Evolutionary conservation across 352 stramenopile species (phyloP).

Genomic region (Pythium vanterpoolii): DNA sequence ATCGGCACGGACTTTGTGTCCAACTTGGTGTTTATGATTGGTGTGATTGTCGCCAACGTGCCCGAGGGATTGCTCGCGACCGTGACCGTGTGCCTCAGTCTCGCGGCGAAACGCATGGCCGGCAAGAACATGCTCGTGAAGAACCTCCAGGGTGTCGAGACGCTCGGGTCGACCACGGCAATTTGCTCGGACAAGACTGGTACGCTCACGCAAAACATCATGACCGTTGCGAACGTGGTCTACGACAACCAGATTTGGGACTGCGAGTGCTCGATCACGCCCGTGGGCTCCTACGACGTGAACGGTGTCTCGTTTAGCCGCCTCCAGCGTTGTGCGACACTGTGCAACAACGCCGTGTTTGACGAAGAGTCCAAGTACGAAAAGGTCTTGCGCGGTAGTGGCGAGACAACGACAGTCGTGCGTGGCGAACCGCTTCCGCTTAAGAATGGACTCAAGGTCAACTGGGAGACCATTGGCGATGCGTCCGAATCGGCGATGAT

Average conservation of each 20-base stretch:
- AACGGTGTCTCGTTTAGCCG: constrained; percentile 45
- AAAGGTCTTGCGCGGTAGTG: constrained; percentile 26
- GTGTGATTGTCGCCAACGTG: constrained; percentile 91
- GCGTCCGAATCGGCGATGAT: constrained; percentile 84
- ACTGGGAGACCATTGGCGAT: constrained; percentile 72
- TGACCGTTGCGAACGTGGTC: constrained; percentile 84
- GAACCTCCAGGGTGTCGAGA: constrained; percentile 92
- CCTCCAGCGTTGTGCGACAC: constrained; percentile 80
- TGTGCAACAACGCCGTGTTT: constrained; percentile 91
- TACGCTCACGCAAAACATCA: constrained; percentile 87
- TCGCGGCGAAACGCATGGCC: constrained; percentile 88
- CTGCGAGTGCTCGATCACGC: constrained; percentile 72
- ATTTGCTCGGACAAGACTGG: constrained; percentile 94
- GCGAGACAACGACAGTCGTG: constrained; percentile 9
- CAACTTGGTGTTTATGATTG: constrained; percentile 88
- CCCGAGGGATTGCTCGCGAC: constrained; percentile 90
- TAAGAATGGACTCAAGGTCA: constrained; percentile 36
- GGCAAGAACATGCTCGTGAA: constrained; percentile 93
- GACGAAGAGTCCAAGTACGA: constrained; percentile 76
- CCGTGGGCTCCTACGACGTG: constrained; percentile 50
- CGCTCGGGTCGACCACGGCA: constrained; percentile 87
- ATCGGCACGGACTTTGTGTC: constrained; percentile 28
- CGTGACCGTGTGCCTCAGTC: constrained; percentile 90
- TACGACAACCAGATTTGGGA: constrained; percentile 76
- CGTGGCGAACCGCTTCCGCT: constrained; percentile 28